A percentile compares a stretch with the other conserved stretches of the same genome.
Evolutionary conservation across 768 basidiomycete genomes (phyloP).

Genomic region (Tephrocybe sp.): DNA sequence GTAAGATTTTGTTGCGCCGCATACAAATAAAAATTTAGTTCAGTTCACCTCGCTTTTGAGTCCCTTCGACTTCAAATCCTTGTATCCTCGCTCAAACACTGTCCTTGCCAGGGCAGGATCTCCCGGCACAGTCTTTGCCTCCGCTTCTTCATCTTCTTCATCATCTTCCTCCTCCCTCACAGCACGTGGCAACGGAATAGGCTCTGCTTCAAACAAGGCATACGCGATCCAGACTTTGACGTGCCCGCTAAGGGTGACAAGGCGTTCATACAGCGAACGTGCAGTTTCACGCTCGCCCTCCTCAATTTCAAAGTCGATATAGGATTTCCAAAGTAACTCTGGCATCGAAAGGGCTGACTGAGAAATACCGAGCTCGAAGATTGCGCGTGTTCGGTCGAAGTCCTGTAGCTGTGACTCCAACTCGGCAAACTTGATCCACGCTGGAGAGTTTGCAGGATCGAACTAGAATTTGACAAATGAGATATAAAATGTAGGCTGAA

Average conservation of each 20-base stretch:
- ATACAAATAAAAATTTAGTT: not conserved
- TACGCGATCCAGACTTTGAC: constrained; percentile 98
- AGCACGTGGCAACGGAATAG: constrained; percentile 62
- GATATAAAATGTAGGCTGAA: not conserved
- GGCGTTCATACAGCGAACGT: constrained; percentile 83
- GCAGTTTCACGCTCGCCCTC: constrained; percentile 89
- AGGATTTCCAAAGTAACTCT: constrained; percentile 91
- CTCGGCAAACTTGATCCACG: constrained; percentile 96
- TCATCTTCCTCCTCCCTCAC: constrained; percentile 73
- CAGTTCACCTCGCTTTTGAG: constrained; percentile 82
- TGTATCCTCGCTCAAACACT: constrained; percentile 87
- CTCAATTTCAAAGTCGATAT: constrained; percentile 94
- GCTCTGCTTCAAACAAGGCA: constrained; percentile 86
- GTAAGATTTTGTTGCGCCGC: no score
- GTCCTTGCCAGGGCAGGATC: constrained; percentile 66
- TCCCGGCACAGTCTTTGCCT: constrained; percentile 67
- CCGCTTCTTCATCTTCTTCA: constrained; percentile 62
- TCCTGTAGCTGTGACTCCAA: constrained; percentile 87
- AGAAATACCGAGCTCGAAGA: constrained; percentile 88
- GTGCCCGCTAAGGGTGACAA: constrained; percentile 83
- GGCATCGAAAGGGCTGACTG: constrained; percentile 92
- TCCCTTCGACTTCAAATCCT: constrained; percentile 74
- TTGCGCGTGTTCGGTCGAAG: constrained; percentile 83
- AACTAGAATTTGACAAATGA: constrained; percentile 39
- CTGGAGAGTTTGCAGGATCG: constrained; percentile 86